Evolutionary conservation across 495 filamentous ascomycete genomes (phyloP).

Genomic region (Hypoxylon subgilvum): DNA sequence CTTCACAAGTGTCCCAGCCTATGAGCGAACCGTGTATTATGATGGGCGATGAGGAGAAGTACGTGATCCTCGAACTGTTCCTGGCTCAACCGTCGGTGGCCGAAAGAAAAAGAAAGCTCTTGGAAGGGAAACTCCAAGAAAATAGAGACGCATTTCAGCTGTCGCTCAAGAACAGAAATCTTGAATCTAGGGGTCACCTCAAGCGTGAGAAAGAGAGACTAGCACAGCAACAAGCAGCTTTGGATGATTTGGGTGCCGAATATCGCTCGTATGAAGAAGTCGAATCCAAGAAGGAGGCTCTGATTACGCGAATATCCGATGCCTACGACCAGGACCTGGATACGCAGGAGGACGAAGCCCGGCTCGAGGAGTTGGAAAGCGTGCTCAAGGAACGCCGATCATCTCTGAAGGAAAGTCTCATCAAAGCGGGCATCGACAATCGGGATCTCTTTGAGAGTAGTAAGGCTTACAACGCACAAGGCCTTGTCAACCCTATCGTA

Average conservation of each 20-base stretch:
- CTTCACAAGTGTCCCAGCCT: constrained; percentile 15
- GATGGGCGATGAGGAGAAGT: constrained; percentile 36
- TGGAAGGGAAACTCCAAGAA: constrained; percentile 38
- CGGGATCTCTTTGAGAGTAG: constrained; percentile 36
- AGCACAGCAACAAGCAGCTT: constrained; percentile 40
- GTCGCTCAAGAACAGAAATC: constrained; percentile 40
- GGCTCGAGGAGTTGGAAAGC: constrained; percentile 44
- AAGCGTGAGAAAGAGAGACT: constrained; percentile 44
- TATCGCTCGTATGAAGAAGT: constrained; percentile 41
- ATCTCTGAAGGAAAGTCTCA: constrained; percentile 36
- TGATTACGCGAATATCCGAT: constrained; percentile 45
- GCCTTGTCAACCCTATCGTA: constrained; percentile 30
- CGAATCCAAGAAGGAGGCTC: constrained; percentile 38
- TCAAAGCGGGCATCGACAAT: constrained; percentile 48
- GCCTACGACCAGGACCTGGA: constrained; percentile 49
- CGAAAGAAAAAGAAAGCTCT: constrained; percentile 34
- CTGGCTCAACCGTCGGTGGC: constrained; percentile 41
- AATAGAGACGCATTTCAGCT: constrained; percentile 45
- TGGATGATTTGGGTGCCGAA: constrained; percentile 40
- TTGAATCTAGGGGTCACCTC: constrained; percentile 44
- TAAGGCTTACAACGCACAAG: not conserved
- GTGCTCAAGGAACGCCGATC: constrained; percentile 40
- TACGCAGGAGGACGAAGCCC: constrained; percentile 46
- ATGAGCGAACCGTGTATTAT: constrained; percentile 6
- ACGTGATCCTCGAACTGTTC: constrained; percentile 42